Evolutionary conservation across 176 grass and related monocot genomes (phyloP).

Genomic region (Dactylis glomerata): DNA sequence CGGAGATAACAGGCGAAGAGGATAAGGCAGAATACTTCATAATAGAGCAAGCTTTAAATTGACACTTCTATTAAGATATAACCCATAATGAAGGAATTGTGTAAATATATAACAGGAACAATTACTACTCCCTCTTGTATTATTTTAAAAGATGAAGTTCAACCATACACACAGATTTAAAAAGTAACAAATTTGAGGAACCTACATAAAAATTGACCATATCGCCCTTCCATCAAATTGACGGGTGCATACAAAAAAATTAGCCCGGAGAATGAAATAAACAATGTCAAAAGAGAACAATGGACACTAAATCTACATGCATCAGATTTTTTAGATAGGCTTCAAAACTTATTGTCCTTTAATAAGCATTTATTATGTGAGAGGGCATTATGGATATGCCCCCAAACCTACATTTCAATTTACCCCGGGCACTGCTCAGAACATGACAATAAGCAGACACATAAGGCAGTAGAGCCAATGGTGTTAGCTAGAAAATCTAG

Average conservation of each 20-base stretch:
- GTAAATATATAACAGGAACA: constrained; percentile 5
- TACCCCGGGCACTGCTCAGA: neutral
- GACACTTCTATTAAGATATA: neutral
- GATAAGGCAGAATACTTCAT: neutral
- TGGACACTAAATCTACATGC: neutral
- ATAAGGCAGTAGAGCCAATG: neutral
- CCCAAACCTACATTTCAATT: neutral
- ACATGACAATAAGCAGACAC: neutral
- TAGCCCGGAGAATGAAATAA: neutral
- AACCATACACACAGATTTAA: neutral
- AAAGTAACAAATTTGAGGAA: neutral
- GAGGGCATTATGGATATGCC: neutral
- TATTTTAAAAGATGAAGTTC: neutral
- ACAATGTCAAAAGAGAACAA: neutral
- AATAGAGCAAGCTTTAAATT: neutral
- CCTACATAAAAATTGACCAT: neutral
- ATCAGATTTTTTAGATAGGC: neutral
- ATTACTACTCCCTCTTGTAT: neutral
- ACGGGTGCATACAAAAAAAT: neutral
- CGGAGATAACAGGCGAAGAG: neutral
- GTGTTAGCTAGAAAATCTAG: neutral
- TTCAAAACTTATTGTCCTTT: neutral
- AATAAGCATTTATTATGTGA: neutral
- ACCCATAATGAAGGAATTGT: neutral
- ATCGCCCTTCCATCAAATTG: neutral